These are phyloP conservation scores for Desmodesmus armatus DNA, from an alignment of 139 green algal genomes.

Conservation along the genomic window DNA sequence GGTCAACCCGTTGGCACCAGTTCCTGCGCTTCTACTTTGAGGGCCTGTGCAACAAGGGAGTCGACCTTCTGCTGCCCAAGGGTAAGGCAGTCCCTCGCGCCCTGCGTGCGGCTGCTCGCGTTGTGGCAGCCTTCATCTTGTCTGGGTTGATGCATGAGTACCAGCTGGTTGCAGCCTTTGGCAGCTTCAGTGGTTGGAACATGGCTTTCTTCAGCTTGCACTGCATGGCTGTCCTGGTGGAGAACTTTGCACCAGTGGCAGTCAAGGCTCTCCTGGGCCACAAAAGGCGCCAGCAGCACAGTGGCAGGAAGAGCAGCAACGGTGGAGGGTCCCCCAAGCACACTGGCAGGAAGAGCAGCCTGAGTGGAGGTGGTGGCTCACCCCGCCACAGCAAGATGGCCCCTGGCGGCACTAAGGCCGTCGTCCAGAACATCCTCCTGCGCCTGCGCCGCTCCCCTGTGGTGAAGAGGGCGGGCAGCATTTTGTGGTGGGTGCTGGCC, in stretches of 20 bases:
- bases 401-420: no score
- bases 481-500: no score
- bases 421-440: no score
- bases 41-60: not conserved
- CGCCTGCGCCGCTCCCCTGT: no score
- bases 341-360: no score
- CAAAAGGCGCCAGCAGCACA: no score
- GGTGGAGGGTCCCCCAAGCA: no score
- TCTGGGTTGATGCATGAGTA: conserved; percentile 25
- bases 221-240: not conserved
- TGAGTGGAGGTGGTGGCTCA: no score
- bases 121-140: not conserved
- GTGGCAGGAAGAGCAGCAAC: no score
- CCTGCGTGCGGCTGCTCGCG: not conserved
- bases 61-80: not conserved
- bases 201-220: conserved; percentile 17
- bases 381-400: no score
- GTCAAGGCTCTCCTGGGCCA: not conserved
- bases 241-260: not conserved
- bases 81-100: not conserved
- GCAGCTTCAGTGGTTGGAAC: not conserved
- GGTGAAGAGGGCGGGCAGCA: no score
- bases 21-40: conserved; percentile 1
- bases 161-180: not conserved
- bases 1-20: conserved; percentile 27